A percentile compares a stretch with the other conserved stretches of the same genome.
Conservation (phyloP, 2,329 filamentous ascomycete genomes). For the Colletotrichum horii region DNA sequence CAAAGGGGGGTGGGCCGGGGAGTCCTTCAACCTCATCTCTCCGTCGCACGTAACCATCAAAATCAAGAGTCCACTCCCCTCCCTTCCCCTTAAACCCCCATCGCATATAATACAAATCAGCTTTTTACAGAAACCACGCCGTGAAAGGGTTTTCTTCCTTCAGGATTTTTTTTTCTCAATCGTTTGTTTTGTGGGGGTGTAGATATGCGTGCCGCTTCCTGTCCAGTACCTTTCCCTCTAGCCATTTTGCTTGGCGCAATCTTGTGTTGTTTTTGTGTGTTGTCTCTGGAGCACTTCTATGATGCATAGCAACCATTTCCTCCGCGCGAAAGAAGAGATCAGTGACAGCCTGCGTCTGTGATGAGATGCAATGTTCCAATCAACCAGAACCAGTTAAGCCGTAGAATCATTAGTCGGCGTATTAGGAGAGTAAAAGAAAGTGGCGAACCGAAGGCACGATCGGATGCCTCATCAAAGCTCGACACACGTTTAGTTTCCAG, state of each 20-base stretch:
- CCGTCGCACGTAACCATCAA: not conserved
- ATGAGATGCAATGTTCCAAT: constrained; percentile 20
- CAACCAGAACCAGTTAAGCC: constrained; percentile 16
- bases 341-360: constrained; percentile 26
- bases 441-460: constrained; percentile 8
- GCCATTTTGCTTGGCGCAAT: constrained; percentile 3
- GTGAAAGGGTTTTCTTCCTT: constrained; percentile 3
- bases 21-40: not conserved
- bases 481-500: constrained; percentile 44
- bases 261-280: constrained; percentile 6
- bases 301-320: constrained; percentile 9
- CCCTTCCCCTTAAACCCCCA: not conserved
- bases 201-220: not conserved
- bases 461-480: constrained; percentile 12
- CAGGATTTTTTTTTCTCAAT: not conserved
- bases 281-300: constrained; percentile 21
- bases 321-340: constrained; percentile 7
- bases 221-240: not conserved
- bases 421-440: constrained; percentile 27
- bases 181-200: not conserved
- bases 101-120: constrained; percentile 23
- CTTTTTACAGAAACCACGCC: constrained; percentile 22
- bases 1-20: not conserved
- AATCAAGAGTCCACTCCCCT: not conserved
- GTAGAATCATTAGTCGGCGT: constrained; percentile 44